Base-by-base conservation (phyloP, 139 green algal genomes). In the Closterium sp. region DNA sequence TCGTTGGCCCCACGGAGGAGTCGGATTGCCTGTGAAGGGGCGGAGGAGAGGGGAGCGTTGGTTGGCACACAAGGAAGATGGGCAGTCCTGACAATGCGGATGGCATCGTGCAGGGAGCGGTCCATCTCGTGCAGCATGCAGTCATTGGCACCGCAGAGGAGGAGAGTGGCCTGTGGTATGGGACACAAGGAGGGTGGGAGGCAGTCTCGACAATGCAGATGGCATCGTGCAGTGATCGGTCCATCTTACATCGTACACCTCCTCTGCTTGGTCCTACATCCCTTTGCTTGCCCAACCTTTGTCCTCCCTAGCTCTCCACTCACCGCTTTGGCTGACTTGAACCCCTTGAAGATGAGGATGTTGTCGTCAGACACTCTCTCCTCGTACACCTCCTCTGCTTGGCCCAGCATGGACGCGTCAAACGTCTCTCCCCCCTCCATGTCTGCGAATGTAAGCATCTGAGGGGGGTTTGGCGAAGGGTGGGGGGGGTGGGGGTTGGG, bases 111-210 rank as follows among this genome's bases (percentile, higher is more conserved):
- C 88, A 99, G 92, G 1, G 96, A 97, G 87, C 97, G 95, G 93
- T 99, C 98, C 95, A 99, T 98, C 95, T 99, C 98, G 94, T 99
- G 98, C 34, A 99, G 96, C 96, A 99, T 97, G 96, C 98, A 98
- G 95, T 99, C 98, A 93, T 99, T 99, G 38, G 98, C 98, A 36
- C 98, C 98, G 5, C 98, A 96, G 87, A 99, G 94, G 89, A 99
- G 96, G 87, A 99, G 94, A 10, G 96, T 97, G 10, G 95, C 93
- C n/a, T 96, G 95, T 33, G 19, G 28, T 32, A 8, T 85, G 16
- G 7, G 28, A 85, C 16, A 16, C 16, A 10, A 83, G 10, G 64
- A 10, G 16, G n/a, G n/a, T n/a, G n/a, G n/a, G 84, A 88, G 28
- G 84, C 16, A 84, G 23, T 33, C 96, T 99, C 99, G 33, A 99